Conservation (phyloP, 495 filamentous ascomycete species). For the Hypoxylon trugodes region DNA sequence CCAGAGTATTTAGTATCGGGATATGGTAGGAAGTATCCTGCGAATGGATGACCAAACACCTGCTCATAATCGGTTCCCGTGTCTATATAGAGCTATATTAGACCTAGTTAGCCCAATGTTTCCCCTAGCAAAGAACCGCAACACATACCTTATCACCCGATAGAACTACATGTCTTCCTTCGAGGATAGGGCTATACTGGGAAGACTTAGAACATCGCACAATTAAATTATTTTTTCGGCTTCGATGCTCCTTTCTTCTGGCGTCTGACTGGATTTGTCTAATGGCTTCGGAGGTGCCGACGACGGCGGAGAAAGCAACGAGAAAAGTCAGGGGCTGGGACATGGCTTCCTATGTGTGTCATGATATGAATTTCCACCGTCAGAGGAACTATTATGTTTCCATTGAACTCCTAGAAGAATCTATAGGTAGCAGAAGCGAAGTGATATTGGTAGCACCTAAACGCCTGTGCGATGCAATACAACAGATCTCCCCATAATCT, state of each 20-base stretch:
- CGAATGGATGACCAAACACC: constrained; percentile 56
- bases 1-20: constrained; percentile 55
- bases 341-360: constrained; percentile 23
- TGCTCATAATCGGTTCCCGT: constrained; percentile 46
- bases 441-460: not conserved
- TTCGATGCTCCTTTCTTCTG: constrained; percentile 56
- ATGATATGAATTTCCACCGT: constrained; percentile 1
- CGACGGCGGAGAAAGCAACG: constrained; percentile 60
- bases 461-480: constrained; percentile 17
- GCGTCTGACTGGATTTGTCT: constrained; percentile 57
- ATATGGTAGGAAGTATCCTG: constrained; percentile 61
- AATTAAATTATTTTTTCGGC: constrained; percentile 58
- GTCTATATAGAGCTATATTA: constrained; percentile 48
- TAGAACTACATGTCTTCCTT: constrained; percentile 57
- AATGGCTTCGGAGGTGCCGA: constrained; percentile 61
- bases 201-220: constrained; percentile 55
- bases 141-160: constrained; percentile 52
- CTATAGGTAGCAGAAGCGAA: constrained; percentile 12
- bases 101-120: constrained; percentile 26
- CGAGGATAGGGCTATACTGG: constrained; percentile 47
- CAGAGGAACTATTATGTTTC: constrained; percentile 21
- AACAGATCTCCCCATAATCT: constrained; percentile 14
- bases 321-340: constrained; percentile 52
- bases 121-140: not conserved
- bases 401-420: not conserved